These are phyloP conservation scores for Boletus nobilissimus DNA, from an alignment of 1,284 basidiomycete species.

Conservation along the genomic window DNA sequence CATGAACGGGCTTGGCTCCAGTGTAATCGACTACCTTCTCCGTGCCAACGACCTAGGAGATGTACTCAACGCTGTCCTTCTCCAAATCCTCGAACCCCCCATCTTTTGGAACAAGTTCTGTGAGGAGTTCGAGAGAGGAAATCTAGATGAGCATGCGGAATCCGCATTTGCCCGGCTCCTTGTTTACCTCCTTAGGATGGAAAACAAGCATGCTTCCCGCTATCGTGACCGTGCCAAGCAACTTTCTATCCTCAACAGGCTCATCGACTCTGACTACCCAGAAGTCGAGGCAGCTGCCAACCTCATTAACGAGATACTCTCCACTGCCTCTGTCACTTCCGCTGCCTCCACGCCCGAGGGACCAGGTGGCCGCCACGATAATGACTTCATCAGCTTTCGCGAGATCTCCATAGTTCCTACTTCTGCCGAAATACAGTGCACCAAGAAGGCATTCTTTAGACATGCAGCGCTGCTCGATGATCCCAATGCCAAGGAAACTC, in stretches of 20 bases:
- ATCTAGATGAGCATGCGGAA: conserved; percentile 51
- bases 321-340: conserved; percentile 39
- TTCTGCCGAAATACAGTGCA: conserved; percentile 61
- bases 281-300: conserved; percentile 50
- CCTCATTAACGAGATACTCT: conserved; percentile 56
- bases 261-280: conserved; percentile 51
- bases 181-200: conserved; percentile 57
- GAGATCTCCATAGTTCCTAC: conserved; percentile 69
- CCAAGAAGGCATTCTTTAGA: conserved; percentile 59
- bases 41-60: conserved; percentile 56
- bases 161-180: conserved; percentile 62
- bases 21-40: conserved; percentile 57
- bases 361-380: conserved; percentile 73
- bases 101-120: conserved; percentile 62
- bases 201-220: conserved; percentile 46
- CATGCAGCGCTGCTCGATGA: conserved; percentile 56
- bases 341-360: conserved; percentile 36
- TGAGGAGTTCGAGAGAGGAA: conserved; percentile 51
- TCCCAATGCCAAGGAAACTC: conserved; percentile 48
- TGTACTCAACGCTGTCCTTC: conserved; percentile 51
- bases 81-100: conserved; percentile 60
- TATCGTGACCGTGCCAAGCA: conserved; percentile 56
- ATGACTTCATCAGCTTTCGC: conserved; percentile 68
- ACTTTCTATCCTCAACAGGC: conserved; percentile 42
- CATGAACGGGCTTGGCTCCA: conserved; percentile 56